Evolutionary conservation across 2,329 filamentous ascomycete species (phyloP).

Genomic region (Alternaria infectoria): DNA sequence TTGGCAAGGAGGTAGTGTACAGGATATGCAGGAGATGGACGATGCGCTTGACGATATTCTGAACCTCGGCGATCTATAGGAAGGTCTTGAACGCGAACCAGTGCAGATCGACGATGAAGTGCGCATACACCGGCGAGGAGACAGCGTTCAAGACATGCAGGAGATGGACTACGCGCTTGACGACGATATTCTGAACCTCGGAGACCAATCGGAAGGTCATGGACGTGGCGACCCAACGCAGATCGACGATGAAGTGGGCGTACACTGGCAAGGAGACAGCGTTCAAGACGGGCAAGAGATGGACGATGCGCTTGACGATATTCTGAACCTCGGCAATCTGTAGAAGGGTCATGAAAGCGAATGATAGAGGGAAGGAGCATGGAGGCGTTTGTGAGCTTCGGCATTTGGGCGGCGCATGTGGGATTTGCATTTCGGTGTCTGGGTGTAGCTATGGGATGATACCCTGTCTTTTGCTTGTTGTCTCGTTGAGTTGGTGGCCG

Average conservation of each 20-base stretch:
- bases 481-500: background rate
- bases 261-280: slow-evolving; percentile 48
- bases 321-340: slow-evolving; percentile 26
- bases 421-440: slow-evolving; percentile 11
- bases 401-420: slow-evolving; percentile 3
- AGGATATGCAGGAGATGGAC: slow-evolving; percentile 37
- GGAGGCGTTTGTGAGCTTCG: background rate
- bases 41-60: slow-evolving; percentile 50
- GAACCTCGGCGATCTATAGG: slow-evolving; percentile 32
- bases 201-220: background rate
- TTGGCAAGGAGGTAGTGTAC: slow-evolving; percentile 50
- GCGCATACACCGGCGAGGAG: slow-evolving; percentile 50
- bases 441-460: slow-evolving; percentile 19
- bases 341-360: background rate
- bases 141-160: slow-evolving; percentile 34
- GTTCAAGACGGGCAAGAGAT: slow-evolving; percentile 35
- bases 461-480: slow-evolving; percentile 18
- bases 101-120: slow-evolving; percentile 34
- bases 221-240: background rate
- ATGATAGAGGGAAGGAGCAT: background rate
- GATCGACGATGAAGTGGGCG: slow-evolving; percentile 40
- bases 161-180: slow-evolving; percentile 27
- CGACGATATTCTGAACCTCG: slow-evolving; percentile 35
- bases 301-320: slow-evolving; percentile 33
- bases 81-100: slow-evolving; percentile 8